A percentile compares a stretch with the other conserved stretches of the same genome.
These are phyloP conservation scores for Crithidia thermophila DNA, from an alignment of 208 protist genomes.

Conservation along the genomic window DNA sequence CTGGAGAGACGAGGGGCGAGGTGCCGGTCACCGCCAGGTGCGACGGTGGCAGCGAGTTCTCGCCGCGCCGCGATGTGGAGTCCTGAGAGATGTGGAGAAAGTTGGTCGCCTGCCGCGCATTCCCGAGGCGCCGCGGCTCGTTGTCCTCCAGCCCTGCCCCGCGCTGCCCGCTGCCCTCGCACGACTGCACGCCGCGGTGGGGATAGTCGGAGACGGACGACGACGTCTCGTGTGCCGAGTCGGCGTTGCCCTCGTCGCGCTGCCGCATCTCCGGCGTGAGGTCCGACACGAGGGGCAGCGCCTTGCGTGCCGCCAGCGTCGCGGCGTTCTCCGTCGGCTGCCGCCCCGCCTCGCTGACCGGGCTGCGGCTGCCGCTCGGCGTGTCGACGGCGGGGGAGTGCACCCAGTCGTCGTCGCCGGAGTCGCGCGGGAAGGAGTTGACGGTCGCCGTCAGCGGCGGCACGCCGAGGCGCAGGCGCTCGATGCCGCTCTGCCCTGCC, in stretches of 20 bases:
- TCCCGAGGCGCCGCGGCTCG: background rate
- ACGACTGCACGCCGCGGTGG: slow-evolving; percentile 8
- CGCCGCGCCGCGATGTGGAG: slow-evolving; percentile 14
- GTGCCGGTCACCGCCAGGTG: slow-evolving; percentile 6
- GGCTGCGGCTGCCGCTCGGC: background rate
- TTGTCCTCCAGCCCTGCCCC: background rate
- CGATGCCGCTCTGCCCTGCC: background rate
- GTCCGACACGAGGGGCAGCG: background rate
- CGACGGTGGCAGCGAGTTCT: slow-evolving; percentile 12
- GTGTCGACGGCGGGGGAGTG: slow-evolving; percentile 1
- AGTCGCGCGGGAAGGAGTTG: slow-evolving; percentile 3
- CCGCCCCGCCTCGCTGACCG: background rate
- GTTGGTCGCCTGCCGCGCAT: slow-evolving; percentile 5
- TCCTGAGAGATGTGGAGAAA: slow-evolving; percentile 35
- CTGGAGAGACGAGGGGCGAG: slow-evolving; percentile 10
- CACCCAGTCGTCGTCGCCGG: slow-evolving; percentile 7
- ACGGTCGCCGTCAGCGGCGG: slow-evolving; percentile 6
- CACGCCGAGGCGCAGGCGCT: background rate
- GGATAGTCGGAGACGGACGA: slow-evolving; percentile 20
- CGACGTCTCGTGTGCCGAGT: slow-evolving; percentile 13
- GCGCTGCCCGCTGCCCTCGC: slow-evolving; percentile 6
- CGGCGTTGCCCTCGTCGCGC: background rate
- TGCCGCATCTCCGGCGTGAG: background rate
- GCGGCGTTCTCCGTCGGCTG: slow-evolving; percentile 6
- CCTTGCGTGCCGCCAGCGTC: background rate